A percentile compares a stretch with the other conserved stretches of the same genome.
These are phyloP conservation scores for Byssothecium circinans DNA, from an alignment of 2,329 filamentous ascomycete species.

Conservation along the genomic window DNA sequence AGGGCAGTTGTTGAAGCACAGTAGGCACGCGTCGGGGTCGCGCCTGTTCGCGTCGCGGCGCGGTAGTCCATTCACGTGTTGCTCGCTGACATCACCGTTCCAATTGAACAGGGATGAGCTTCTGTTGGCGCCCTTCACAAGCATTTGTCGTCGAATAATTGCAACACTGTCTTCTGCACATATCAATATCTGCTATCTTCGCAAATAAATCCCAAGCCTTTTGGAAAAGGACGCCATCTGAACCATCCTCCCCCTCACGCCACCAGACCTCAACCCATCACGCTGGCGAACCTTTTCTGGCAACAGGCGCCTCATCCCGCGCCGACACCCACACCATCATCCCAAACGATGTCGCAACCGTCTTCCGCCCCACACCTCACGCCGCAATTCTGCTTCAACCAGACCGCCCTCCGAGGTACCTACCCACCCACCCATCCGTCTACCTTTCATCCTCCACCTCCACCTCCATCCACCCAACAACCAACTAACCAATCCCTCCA, in stretches of 20 bases:
- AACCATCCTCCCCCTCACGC: too few relatives aligned
- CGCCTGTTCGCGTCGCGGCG: constrained; percentile 26
- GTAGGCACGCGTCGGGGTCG: constrained; percentile 26
- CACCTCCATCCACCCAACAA: constrained; percentile 26
- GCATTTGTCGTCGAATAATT: neutral
- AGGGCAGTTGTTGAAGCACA: constrained; percentile 7
- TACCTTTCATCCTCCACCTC: neutral
- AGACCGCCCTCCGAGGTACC: constrained; percentile 52
- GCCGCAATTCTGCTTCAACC: constrained; percentile 56
- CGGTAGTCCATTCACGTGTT: constrained; percentile 12
- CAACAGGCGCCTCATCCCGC: constrained; percentile 21
- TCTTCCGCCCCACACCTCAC: constrained; percentile 47
- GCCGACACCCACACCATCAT: constrained; percentile 10
- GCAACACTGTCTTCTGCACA: neutral
- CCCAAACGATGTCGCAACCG: constrained; percentile 45
- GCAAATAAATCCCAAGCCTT: too few relatives aligned
- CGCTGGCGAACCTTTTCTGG: constrained; percentile 39
- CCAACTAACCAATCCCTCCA: constrained; percentile 50
- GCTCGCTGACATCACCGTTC: constrained; percentile 39
- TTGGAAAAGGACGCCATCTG: too few relatives aligned
- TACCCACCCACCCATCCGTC: neutral
- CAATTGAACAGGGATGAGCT: constrained; percentile 13
- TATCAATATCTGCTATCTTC: neutral
- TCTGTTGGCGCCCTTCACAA: neutral
- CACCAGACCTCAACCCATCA: constrained; percentile 1